phyloP scores from a whole-genome alignment of 139 green algal species.

The Tetraselmis chui region DNA sequence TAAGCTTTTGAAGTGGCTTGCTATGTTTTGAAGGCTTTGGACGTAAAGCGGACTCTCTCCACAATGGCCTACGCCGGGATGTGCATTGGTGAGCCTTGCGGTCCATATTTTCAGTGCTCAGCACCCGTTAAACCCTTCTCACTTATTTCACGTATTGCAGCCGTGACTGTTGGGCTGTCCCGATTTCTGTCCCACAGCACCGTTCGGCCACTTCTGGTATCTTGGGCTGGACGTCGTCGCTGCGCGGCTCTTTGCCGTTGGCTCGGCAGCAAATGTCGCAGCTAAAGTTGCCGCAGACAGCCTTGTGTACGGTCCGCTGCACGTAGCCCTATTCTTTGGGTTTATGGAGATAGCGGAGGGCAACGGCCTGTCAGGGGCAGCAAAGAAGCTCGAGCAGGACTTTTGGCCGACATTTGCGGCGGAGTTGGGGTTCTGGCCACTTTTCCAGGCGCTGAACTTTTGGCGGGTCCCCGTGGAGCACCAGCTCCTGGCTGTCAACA shows the following conservation, averaged over 20 bases:
- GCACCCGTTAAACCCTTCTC: neutral
- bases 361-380: neutral
- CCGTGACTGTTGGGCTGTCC: too few relatives aligned
- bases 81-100: neutral
- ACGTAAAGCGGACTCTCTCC: neutral
- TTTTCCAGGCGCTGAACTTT: slow-evolving; percentile 33
- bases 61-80: neutral
- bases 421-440: slow-evolving; percentile 26
- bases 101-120: neutral
- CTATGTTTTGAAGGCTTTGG: neutral
- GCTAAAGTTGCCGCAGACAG: neutral
- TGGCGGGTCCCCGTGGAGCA: slow-evolving; percentile 28
- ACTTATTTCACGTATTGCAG: neutral
- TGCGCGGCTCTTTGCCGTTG: neutral
- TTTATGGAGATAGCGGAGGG: neutral
- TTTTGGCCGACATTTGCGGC: slow-evolving; percentile 24
- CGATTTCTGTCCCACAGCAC: too few relatives aligned
- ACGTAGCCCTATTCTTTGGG: slow-evolving; percentile 1
- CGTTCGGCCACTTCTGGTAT: slow-evolving; percentile 14
- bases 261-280: neutral
- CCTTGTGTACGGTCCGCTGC: neutral
- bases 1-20: neutral
- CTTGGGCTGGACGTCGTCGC: neutral
- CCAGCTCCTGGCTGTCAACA: slow-evolving; percentile 31
- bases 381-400: slow-evolving; percentile 19